Evolutionary conservation across 768 basidiomycete genomes (phyloP), one percentile per base, ranked within the genome.

Genomic region (Trametes cinnabarina): DNA sequence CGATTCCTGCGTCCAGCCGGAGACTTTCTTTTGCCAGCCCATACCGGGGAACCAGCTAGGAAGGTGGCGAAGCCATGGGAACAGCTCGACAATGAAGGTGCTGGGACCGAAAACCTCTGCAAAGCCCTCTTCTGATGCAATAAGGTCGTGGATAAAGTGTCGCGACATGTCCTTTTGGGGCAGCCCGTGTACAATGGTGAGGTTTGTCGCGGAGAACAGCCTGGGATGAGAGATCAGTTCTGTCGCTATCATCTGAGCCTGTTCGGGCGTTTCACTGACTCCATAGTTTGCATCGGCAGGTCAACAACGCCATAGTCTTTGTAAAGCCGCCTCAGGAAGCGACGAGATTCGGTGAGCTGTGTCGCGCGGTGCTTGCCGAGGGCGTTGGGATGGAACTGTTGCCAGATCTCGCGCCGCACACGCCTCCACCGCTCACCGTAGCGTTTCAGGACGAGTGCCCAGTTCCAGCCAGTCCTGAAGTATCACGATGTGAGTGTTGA

Each of bases 21-120:
- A 69, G 2, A 85, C 83, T 56, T 83, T 84, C 9, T 71, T 70
- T 65, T 82, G 80, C 71, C 90, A 90, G 1, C 77, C 77, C 3
- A 81, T 77, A 4, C 86, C 85, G 25, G 88, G 88, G 46, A 82
- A 71, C 84, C 85, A 88, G 37, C 66, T 65, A 0, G 88, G 88
- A 26, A 88, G 63, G 61, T 81, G 66, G 63, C 76, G 78, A 58
- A 89, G 47, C 23, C 66, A 54, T 3, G 66, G 66, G 15, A 69
- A 4, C 32, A 63, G 61, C 32, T 71, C 68, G 34, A 71, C 65
- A 4, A 68, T 51, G 61, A 62, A 69, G 1, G 63, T 43, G 3
- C 68, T 67, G 11, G 69, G 64, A 4, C 43, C 35, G 19, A 58
- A 22, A 4, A 54, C 20, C 35, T 52, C 43, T 9, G 50, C 12